Percentiles rank a stretch among this genome's conserved stretches.
Conservation (phyloP, 164 flowering plant species). For the Kingdonia uniflora region DNA sequence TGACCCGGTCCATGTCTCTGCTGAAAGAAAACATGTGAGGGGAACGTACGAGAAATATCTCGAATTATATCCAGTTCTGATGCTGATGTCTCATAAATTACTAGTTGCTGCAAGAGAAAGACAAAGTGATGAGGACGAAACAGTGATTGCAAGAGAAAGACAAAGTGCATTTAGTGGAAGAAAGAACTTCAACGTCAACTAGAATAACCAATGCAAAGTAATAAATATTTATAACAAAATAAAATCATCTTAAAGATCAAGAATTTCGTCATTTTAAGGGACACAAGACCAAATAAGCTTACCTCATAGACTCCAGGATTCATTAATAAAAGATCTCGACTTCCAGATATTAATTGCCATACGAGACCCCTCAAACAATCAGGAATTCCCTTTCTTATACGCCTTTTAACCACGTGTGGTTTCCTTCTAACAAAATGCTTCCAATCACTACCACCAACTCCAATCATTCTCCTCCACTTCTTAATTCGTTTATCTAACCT, state of each 20-base stretch:
- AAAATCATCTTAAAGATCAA: neutral
- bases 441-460: constrained; percentile 97
- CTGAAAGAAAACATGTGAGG: constrained; percentile 96
- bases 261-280: neutral
- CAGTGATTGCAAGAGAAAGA: no score
- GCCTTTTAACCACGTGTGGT: constrained; percentile 82
- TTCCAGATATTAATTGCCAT: constrained; percentile 97
- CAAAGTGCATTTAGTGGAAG: no score
- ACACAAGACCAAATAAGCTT: constrained; percentile 1
- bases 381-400: constrained; percentile 92
- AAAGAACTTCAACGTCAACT: no score
- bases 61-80: constrained; percentile 95
- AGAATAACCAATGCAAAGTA: no score
- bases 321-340: constrained; percentile 92
- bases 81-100: constrained; percentile 90
- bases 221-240: neutral
- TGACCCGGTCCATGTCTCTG: constrained; percentile 99
- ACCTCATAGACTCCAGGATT: constrained; percentile 99
- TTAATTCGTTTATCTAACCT: constrained; percentile 83
- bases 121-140: constrained; percentile 5
- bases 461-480: constrained; percentile 99
- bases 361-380: constrained; percentile 96
- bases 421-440: constrained; percentile 84
- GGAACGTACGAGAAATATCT: constrained; percentile 96
- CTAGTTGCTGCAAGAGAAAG: constrained; percentile 73